Percentiles rank a stretch among this genome's conserved stretches.
These are phyloP conservation scores for Gonium pectorale DNA, from an alignment of 139 green algal species.

Conservation along the genomic window DNA sequence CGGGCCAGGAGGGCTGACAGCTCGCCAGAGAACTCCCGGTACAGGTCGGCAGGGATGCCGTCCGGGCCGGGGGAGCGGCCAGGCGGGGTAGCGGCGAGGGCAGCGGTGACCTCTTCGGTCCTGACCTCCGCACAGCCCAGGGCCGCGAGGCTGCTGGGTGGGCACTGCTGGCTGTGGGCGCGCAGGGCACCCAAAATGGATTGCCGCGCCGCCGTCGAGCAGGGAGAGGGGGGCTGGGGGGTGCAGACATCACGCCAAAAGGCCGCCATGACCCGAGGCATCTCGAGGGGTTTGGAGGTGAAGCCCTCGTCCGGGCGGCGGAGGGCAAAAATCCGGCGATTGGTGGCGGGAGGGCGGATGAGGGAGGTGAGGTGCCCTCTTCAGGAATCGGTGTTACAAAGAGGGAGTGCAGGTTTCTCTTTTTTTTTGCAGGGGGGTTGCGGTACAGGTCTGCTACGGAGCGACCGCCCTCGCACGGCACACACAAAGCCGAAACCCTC, in stretches of 20 bases:
- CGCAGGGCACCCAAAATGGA: background rate
- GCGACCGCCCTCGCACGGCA: too few species aligned
- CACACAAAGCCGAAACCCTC: too few species aligned
- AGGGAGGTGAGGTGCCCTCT: too few species aligned
- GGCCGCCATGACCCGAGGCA: background rate
- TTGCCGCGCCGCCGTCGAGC: background rate
- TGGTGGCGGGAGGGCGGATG: background rate
- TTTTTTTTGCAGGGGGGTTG: too few species aligned
- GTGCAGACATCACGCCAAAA: background rate
- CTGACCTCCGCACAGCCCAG: background rate
- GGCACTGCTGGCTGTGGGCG: background rate
- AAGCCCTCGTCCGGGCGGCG: background rate
- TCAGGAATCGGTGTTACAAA: too few species aligned
- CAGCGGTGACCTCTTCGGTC: background rate
- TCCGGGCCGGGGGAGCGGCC: constrained; percentile 2
- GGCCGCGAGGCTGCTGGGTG: rapidly evolving
- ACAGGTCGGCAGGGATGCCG: constrained; percentile 23
- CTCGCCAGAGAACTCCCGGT: background rate
- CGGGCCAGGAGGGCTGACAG: background rate
- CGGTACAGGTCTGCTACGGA: too few species aligned
- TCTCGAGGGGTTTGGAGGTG: background rate
- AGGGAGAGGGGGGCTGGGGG: background rate
- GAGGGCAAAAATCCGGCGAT: background rate
- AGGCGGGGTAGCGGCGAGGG: background rate
- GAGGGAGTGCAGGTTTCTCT: too few species aligned